These are phyloP conservation scores for Dactylis glomerata DNA, from an alignment of 176 grass and related monocot genomes.

Conservation along the genomic window DNA sequence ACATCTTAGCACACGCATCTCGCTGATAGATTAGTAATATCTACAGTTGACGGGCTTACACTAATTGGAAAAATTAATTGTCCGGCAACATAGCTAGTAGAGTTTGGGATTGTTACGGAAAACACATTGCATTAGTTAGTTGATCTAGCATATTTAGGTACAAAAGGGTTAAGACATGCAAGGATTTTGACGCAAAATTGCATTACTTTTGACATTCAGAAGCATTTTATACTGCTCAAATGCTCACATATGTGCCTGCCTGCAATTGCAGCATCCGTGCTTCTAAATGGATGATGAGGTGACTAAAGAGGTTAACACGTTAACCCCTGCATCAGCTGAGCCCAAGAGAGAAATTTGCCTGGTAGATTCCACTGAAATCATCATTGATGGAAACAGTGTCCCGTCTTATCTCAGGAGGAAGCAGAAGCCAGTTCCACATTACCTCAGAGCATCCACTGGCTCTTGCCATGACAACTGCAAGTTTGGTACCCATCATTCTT, in stretches of 20 bases:
- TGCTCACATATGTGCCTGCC: neutral
- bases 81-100: neutral
- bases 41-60: neutral
- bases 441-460: constrained; percentile 54
- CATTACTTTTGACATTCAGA: neutral
- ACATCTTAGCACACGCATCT: neutral
- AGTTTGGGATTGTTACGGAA: neutral
- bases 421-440: constrained; percentile 61
- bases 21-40: neutral
- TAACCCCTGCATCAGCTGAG: neutral
- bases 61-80: neutral
- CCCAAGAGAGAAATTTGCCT: neutral
- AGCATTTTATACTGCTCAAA: neutral
- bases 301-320: constrained; percentile 22
- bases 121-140: neutral
- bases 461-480: constrained; percentile 93
- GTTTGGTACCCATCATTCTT: constrained; percentile 56
- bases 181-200: neutral
- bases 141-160: neutral
- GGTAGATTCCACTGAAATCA: neutral
- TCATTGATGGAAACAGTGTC: neutral
- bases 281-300: constrained; percentile 45
- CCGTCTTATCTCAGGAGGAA: constrained; percentile 27
- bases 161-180: neutral
- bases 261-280: constrained; percentile 25